phyloP scores from a whole-genome alignment of 202 grass and related monocot species.

The Bolboschoenoplectus hybrid region DNA sequence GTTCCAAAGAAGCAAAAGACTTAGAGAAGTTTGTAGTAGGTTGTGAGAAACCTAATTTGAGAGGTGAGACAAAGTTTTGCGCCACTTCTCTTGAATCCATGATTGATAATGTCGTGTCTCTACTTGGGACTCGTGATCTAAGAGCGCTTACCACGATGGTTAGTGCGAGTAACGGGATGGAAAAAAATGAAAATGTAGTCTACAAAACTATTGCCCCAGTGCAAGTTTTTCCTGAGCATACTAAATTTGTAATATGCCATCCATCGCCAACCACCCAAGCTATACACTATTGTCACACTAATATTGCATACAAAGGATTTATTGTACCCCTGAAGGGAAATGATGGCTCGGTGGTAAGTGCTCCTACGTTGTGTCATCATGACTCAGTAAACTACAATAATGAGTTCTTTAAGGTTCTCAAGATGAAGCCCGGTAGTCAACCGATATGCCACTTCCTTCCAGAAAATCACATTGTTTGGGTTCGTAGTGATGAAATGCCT shows the following conservation, averaged over 20 bases:
- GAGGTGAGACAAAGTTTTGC: conserved; percentile 50
- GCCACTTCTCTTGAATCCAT: conserved; percentile 58
- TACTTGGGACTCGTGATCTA: conserved; percentile 50
- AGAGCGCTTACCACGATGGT: conserved; percentile 31
- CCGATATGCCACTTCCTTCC: conserved; percentile 66
- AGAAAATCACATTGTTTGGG: conserved; percentile 57
- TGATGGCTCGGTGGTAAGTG: conserved; percentile 5
- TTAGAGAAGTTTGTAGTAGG: conserved; percentile 38
- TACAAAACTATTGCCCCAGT: conserved; percentile 41
- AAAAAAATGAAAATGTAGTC: conserved; percentile 31
- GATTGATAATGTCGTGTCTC: conserved; percentile 40
- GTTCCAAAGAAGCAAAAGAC: conserved; percentile 17
- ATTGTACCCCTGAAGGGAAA: conserved; percentile 47
- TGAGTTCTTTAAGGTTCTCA: conserved; percentile 55
- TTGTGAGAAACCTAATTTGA: conserved; percentile 39
- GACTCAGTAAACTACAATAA: conserved; percentile 46
- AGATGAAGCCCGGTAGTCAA: conserved; percentile 47
- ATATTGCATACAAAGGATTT: conserved; percentile 50
- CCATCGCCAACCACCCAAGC: conserved; percentile 45
- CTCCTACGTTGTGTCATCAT: conserved; percentile 56
- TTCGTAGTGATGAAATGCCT: neutral
- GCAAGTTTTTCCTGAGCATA: conserved; percentile 24
- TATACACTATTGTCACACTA: conserved; percentile 62
- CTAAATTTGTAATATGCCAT: conserved; percentile 56
- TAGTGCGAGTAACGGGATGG: neutral